Base-by-base conservation (phyloP, 2,329 filamentous ascomycete genomes). In the Aspergillus neotritici region DNA sequence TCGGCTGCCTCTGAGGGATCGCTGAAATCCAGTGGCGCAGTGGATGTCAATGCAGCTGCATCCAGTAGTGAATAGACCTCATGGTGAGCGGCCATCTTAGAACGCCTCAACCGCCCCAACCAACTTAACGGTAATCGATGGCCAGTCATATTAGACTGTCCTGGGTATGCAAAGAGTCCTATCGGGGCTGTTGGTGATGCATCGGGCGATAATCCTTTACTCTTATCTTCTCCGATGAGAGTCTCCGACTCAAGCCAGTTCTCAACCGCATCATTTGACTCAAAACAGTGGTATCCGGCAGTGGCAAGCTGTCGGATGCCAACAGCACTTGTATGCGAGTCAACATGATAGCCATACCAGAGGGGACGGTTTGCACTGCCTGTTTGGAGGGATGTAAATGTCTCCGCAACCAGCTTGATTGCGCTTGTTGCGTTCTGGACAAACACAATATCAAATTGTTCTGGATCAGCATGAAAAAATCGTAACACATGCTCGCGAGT, bases 71-170 rank as follows among this genome's bases (percentile, higher is more conserved):
- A 36, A 25, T 40, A 47, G 3, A 45, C 37, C 11, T 44, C 34
- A 10, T 33, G 41, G 16, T 44, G 36, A 15, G 41, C 16, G 10
- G 35, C 31, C 15, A 34, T 34, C 25, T 31, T 13, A 8, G 41
- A 44, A 13, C 25, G 36, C 7, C 49, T 46, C 12, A 51, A 28
- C 29, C 35, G 35, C 12, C 35, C 34, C 2, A 35, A 30, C 49
- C 49, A 51, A 25, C 40, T 35, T n/a, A 43, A 41, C 5, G 49
- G 46, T 12, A 38, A 21, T 5, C 49, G 30, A n/a, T 40, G 31
- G 12, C 49, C 49, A 1, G 46, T 51, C 49, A 51, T 49, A 34
- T 51, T 51, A 11, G 46, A 49, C 31, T 49, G 49, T 14, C 46
- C 49, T 3, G 49, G 49, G 40, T 49, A 51, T 2, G 43, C 46